Evolutionary conservation across 2,329 filamentous ascomycete species (phyloP).

Genomic region (Monosporascus sp.): DNA sequence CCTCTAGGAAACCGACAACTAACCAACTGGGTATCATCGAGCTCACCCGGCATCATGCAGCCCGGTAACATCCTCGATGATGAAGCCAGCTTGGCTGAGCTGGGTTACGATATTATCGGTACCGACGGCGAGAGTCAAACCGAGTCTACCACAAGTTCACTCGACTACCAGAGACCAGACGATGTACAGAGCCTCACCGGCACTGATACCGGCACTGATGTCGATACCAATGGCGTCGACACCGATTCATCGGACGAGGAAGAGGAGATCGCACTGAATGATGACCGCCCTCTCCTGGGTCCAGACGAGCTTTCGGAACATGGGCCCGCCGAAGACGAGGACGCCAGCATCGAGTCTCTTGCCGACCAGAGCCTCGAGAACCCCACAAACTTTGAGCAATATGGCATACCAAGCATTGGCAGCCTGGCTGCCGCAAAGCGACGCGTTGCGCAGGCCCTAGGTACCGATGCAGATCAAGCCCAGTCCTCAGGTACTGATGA

Average conservation of each 20-base stretch:
- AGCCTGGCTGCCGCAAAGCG: slow-evolving; percentile 7
- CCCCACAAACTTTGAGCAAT: slow-evolving; percentile 25
- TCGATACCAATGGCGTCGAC: slow-evolving; percentile 39
- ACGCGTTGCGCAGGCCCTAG: slow-evolving; percentile 1
- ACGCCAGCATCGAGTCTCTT: slow-evolving; percentile 20
- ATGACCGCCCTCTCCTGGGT: slow-evolving; percentile 9
- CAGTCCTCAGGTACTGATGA: neutral
- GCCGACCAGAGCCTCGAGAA: slow-evolving; percentile 27
- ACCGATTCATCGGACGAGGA: slow-evolving; percentile 37
- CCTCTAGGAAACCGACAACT: slow-evolving; percentile 52
- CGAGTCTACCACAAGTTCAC: slow-evolving; percentile 44
- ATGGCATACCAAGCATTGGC: slow-evolving; percentile 13
- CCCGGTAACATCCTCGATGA: slow-evolving; percentile 37
- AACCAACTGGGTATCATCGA: slow-evolving; percentile 56
- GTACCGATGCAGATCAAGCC: neutral
- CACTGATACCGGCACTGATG: slow-evolving; percentile 40
- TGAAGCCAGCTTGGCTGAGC: slow-evolving; percentile 49
- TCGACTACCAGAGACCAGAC: slow-evolving; percentile 44
- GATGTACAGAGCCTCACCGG: slow-evolving; percentile 45
- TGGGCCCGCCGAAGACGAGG: slow-evolving; percentile 13
- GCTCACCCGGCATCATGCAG: slow-evolving; percentile 53
- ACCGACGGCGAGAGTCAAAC: slow-evolving; percentile 51
- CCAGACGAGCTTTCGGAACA: slow-evolving; percentile 11
- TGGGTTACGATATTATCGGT: slow-evolving; percentile 53
- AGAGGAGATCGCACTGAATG: slow-evolving; percentile 11